Evolutionary conservation across 176 grass and related monocot genomes (phyloP).

Genomic region (Oryza officinalis): DNA sequence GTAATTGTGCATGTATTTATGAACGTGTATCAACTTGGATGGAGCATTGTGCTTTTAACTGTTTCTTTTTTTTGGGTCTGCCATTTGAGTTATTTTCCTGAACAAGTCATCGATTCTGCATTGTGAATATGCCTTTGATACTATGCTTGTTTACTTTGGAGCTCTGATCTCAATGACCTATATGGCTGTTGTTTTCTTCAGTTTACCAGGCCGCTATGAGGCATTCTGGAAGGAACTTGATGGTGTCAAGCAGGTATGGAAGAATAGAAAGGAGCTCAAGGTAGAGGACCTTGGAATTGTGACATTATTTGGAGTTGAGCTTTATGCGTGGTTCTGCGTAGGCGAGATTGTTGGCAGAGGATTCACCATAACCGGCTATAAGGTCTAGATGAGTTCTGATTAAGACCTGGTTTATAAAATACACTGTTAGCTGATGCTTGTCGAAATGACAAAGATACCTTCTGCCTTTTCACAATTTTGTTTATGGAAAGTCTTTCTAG

Average conservation of each 20-base stretch:
- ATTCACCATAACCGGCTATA: constrained; percentile 84
- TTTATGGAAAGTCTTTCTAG: constrained; percentile 37
- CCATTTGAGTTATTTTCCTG: neutral
- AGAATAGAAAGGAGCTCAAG: constrained; percentile 75
- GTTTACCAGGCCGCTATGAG: constrained; percentile 81
- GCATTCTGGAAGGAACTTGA: constrained; percentile 89
- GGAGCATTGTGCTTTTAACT: constrained; percentile 1
- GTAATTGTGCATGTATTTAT: neutral
- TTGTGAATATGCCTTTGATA: neutral
- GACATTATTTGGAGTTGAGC: constrained; percentile 76
- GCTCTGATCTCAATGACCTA: constrained; percentile 23
- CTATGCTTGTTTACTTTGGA: neutral
- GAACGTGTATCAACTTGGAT: neutral
- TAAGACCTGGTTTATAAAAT: constrained; percentile 42
- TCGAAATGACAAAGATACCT: constrained; percentile 49
- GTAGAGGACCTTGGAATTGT: constrained; percentile 79
- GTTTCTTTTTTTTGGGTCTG: neutral
- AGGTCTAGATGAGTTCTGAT: constrained; percentile 56
- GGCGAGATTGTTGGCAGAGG: constrained; percentile 86
- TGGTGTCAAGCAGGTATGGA: constrained; percentile 73
- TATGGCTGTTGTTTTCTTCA: constrained; percentile 45
- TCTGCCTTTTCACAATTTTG: constrained; percentile 66
- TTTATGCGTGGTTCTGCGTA: constrained; percentile 80
- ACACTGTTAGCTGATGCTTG: constrained; percentile 51
- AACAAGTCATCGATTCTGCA: neutral